A percentile compares a stretch with the other conserved stretches of the same genome.
These are phyloP conservation scores for Candida namnaoensis DNA, from an alignment of 805 yeast species.

Conservation along the genomic window DNA sequence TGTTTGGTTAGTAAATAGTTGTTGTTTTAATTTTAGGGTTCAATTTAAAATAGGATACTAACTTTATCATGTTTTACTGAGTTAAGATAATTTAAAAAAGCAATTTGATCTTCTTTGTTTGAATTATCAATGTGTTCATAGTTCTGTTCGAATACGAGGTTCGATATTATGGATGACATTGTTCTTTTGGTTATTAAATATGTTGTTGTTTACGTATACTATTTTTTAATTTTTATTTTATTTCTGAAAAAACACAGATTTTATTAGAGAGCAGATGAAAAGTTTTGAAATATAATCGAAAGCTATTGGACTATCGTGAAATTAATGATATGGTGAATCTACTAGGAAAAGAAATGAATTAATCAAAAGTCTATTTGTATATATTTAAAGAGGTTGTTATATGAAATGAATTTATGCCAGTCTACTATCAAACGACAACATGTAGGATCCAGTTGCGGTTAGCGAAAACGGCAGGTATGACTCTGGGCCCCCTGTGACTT, in stretches of 20 bases:
- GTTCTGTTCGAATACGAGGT: neutral
- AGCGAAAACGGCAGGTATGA: constrained; percentile 20
- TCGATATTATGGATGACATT: neutral
- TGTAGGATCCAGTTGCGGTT: constrained; percentile 22
- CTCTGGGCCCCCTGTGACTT: constrained; percentile 7
- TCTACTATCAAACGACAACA: constrained; percentile 25
- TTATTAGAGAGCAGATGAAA: too few species aligned
- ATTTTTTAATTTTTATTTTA: too few species aligned
- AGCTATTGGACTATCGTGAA: too few species aligned
- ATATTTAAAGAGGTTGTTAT: too few species aligned
- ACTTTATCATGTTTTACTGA: constrained; percentile 7
- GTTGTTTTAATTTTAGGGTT: too few species aligned
- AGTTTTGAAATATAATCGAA: too few species aligned
- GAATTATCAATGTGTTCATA: neutral
- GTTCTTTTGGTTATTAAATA: neutral
- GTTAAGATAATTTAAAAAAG: constrained; percentile 3
- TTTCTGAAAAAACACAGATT: too few species aligned
- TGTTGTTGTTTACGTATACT: neutral
- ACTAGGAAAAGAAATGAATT: too few species aligned
- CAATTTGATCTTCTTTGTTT: constrained; percentile 1
- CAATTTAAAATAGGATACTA: neutral
- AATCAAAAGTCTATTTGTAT: too few species aligned
- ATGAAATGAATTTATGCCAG: constrained; percentile 16
- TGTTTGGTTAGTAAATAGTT: neutral
- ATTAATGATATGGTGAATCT: too few species aligned